A percentile compares a stretch with the other conserved stretches of the same genome.
Evolutionary conservation across 1,284 basidiomycete species (phyloP).

Genomic region (Schizophyllum commune): DNA sequence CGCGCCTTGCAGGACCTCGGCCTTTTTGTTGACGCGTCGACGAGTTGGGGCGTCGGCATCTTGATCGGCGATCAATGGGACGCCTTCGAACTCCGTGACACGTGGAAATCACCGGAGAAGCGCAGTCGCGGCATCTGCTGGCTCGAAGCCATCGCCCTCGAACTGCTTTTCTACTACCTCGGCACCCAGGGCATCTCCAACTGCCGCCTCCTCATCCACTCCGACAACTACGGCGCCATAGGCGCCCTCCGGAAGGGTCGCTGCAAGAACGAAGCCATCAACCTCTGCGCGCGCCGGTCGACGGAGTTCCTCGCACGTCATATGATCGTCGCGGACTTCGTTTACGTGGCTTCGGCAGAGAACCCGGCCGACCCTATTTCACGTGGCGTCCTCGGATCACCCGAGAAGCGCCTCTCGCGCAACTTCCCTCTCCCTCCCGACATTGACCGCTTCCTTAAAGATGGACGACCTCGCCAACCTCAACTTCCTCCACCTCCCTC

Average conservation of each 20-base stretch:
- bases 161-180: conserved; percentile 10
- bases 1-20: conserved; percentile 8
- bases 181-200: neutral
- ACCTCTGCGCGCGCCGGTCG: conserved; percentile 6
- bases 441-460: neutral
- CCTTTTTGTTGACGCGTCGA: conserved; percentile 19
- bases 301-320: neutral
- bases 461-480: neutral
- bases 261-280: conserved; percentile 14
- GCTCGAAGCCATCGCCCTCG: conserved; percentile 20
- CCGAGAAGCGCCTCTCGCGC: neutral
- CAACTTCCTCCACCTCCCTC: neutral
- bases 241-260: conserved; percentile 16
- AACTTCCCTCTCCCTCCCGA: conserved; percentile 1
- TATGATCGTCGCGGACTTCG: neutral
- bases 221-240: conserved; percentile 24
- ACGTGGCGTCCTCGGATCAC: neutral
- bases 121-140: conserved; percentile 19
- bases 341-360: conserved; percentile 4
- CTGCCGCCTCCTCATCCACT: conserved; percentile 11
- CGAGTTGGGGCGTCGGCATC: conserved; percentile 24
- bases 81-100: conserved; percentile 11
- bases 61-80: conserved; percentile 10
- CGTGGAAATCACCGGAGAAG: conserved; percentile 4
- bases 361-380: conserved; percentile 8